These are phyloP conservation scores for Pichia gijzeniarum DNA, from an alignment of 805 yeast species.

Conservation along the genomic window DNA sequence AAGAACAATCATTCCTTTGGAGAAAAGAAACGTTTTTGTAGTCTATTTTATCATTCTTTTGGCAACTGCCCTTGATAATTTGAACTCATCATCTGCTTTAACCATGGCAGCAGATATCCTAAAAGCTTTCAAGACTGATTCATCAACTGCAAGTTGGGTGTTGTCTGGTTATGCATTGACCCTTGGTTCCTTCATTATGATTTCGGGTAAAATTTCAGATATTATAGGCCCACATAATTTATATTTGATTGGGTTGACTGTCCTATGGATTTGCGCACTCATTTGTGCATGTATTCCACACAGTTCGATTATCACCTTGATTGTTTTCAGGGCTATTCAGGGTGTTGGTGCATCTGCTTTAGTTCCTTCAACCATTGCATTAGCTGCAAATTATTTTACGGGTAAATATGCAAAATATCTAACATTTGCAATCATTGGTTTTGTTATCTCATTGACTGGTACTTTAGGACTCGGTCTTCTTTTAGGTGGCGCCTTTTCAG, in stretches of 20 bases:
- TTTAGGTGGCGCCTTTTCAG: constrained; percentile 40
- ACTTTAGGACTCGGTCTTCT: constrained; percentile 35
- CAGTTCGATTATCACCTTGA: constrained; percentile 30
- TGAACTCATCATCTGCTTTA: constrained; percentile 24
- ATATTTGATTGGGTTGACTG: constrained; percentile 19
- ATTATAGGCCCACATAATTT: constrained; percentile 34
- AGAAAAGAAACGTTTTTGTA: constrained; percentile 16
- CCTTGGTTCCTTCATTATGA: constrained; percentile 37
- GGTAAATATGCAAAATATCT: constrained; percentile 13
- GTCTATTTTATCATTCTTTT: constrained; percentile 13
- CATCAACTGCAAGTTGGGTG: constrained; percentile 35
- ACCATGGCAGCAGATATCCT: constrained; percentile 22
- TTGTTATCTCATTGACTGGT: constrained; percentile 21
- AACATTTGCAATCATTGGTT: constrained; percentile 12
- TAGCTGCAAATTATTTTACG: constrained; percentile 21
- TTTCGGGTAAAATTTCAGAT: constrained; percentile 38
- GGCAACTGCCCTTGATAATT: constrained; percentile 20
- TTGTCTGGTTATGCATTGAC: constrained; percentile 40
- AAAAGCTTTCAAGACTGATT: constrained; percentile 34
- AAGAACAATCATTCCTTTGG: constrained; percentile 15
- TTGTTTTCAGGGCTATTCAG: constrained; percentile 40
- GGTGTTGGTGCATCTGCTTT: constrained; percentile 38
- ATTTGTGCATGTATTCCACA: constrained; percentile 31
- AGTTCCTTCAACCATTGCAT: constrained; percentile 28
- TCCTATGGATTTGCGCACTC: constrained; percentile 24